Conservation (phyloP, 2,329 filamentous ascomycete genomes). For the Neofusicoccum cordaticola region DNA sequence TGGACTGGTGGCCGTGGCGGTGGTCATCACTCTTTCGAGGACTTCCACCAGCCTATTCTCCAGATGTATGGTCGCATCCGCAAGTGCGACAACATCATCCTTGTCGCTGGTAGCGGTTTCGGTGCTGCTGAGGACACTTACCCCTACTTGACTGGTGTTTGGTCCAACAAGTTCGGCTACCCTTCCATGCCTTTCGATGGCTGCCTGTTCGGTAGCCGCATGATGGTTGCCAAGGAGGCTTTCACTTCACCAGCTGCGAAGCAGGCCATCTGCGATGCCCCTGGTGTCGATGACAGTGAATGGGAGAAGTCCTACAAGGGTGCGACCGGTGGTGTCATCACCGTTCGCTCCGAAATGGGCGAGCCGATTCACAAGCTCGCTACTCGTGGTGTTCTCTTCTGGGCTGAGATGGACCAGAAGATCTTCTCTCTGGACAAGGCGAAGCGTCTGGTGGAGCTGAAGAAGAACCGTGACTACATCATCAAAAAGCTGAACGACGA, state of each 20-base stretch:
- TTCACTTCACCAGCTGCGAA: constrained; percentile 45
- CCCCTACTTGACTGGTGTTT: constrained; percentile 46
- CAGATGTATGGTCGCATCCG: constrained; percentile 46
- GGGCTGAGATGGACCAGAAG: constrained; percentile 98
- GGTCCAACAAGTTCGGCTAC: constrained; percentile 44
- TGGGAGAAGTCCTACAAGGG: constrained; percentile 57
- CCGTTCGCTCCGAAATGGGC: constrained; percentile 97
- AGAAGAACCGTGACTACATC: constrained; percentile 45
- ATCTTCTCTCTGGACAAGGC: constrained; percentile 96
- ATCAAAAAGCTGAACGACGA: constrained; percentile 48
- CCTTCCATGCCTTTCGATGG: constrained; percentile 50
- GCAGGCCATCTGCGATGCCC: constrained; percentile 44
- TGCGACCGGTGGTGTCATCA: constrained; percentile 88
- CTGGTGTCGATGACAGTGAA: constrained; percentile 42
- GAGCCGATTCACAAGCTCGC: constrained; percentile 99
- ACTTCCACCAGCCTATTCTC: constrained; percentile 50
- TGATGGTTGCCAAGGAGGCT: constrained; percentile 49
- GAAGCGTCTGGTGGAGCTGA: constrained; percentile 42
- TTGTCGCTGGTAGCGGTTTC: constrained; percentile 49
- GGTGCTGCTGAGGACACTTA: constrained; percentile 48
- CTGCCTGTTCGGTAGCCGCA: constrained; percentile 45
- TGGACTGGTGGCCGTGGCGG: constrained; percentile 52
- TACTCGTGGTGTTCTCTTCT: constrained; percentile 92
- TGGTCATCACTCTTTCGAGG: constrained; percentile 51
- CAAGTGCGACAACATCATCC: constrained; percentile 45